Conservation (phyloP, 2,329 filamentous ascomycete species). For the Aspergillus quadrilineatus region DNA sequence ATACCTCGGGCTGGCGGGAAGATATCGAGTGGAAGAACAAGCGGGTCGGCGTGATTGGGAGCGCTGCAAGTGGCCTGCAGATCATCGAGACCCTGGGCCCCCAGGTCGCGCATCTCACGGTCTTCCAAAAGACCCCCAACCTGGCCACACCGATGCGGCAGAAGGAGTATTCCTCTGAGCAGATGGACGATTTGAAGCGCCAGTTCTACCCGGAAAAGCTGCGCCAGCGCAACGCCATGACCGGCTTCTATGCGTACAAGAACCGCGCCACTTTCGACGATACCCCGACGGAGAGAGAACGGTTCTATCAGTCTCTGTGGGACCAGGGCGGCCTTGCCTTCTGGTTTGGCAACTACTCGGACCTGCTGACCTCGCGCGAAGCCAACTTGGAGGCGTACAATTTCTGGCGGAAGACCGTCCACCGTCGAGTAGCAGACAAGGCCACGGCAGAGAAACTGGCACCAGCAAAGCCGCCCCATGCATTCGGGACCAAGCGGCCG, state of each 20-base stretch:
- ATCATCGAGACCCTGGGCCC: neutral
- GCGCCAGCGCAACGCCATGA: neutral
- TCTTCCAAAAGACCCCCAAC: conserved; percentile 1
- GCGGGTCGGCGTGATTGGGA: neutral
- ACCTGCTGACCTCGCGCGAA: neutral
- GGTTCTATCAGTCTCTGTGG: neutral
- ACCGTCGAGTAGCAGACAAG: neutral
- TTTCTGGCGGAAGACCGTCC: neutral
- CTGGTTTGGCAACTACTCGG: neutral
- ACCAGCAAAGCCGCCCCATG: neutral
- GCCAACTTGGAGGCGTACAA: neutral
- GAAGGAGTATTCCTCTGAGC: neutral
- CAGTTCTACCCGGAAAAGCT: neutral
- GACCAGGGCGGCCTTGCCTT: neutral
- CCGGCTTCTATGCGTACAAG: neutral
- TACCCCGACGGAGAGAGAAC: neutral
- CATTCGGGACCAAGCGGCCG: neutral
- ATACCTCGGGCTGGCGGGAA: neutral
- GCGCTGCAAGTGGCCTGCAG: neutral
- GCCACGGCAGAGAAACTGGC: neutral
- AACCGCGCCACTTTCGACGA: neutral
- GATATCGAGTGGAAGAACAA: neutral
- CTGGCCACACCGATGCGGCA: conserved; percentile 1
- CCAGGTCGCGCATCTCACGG: neutral
- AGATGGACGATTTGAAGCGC: neutral